Evolutionary conservation across 2,329 filamentous ascomycete genomes (phyloP).

Genomic region (Neofusicoccum umdonicola): DNA sequence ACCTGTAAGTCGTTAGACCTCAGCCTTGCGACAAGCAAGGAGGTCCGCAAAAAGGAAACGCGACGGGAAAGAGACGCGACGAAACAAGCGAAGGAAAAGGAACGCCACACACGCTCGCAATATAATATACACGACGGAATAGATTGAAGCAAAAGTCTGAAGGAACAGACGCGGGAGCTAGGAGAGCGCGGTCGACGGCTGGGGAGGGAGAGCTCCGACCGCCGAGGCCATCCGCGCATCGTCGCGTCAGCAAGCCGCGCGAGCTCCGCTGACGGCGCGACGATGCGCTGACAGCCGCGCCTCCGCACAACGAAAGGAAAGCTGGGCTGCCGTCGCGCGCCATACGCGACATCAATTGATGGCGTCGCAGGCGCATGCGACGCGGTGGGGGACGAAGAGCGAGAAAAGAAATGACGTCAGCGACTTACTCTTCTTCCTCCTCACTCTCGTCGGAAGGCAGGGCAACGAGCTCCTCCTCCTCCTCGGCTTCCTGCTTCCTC

Average conservation of each 20-base stretch:
- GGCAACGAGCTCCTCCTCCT: conserved; percentile 17
- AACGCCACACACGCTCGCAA: background rate
- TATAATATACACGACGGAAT: background rate
- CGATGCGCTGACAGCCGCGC: background rate
- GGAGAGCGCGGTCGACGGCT: background rate
- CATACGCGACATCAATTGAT: conserved; percentile 5
- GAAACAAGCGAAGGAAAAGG: background rate
- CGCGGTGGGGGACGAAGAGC: background rate
- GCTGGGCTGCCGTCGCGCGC: background rate
- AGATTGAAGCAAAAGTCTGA: background rate
- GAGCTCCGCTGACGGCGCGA: conserved; percentile 4
- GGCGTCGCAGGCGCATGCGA: conserved; percentile 9
- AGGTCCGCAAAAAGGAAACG: background rate
- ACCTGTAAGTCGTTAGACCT: conserved; percentile 13
- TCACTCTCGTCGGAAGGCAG: conserved; percentile 17
- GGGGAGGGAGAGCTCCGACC: background rate
- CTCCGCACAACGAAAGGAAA: background rate
- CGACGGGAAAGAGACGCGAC: background rate
- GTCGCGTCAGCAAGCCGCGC: conserved; percentile 5
- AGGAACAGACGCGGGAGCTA: background rate
- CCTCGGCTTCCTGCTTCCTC: conserved; percentile 19
- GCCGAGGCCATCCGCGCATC: conserved; percentile 1
- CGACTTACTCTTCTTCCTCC: conserved; percentile 17
- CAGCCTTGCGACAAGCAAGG: conserved; percentile 4
- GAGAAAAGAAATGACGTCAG: conserved; percentile 15